Evolutionary conservation across 805 yeast genomes (phyloP).

Genomic region (Candida piceae): DNA sequence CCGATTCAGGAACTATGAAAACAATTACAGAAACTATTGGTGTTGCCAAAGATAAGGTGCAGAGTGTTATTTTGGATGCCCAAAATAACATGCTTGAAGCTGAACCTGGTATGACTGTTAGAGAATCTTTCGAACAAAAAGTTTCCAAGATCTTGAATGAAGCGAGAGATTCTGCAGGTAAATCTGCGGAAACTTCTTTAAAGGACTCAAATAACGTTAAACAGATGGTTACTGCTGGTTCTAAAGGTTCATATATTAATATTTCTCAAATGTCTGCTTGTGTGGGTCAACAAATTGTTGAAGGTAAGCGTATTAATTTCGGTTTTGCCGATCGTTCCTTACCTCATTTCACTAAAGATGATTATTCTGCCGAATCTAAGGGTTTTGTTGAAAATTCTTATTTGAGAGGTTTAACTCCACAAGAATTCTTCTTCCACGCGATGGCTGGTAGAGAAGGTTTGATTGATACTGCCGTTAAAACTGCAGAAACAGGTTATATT

Average conservation of each 20-base stretch:
- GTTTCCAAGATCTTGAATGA: conserved; percentile 93
- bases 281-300: conserved; percentile 99
- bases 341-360: conserved; percentile 98
- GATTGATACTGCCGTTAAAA: conserved; percentile 98
- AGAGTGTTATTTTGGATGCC: conserved; percentile 87
- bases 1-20: conserved; percentile 94
- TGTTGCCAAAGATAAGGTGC: conserved; percentile 90
- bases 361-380: conserved; percentile 96
- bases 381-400: conserved; percentile 98
- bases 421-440: conserved; percentile 98
- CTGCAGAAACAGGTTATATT: conserved; percentile 98
- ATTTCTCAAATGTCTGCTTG: conserved; percentile 99
- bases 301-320: conserved; percentile 98
- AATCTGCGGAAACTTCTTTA: conserved; percentile 94
- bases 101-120: conserved; percentile 98
- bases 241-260: conserved; percentile 97
- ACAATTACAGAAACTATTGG: conserved; percentile 89
- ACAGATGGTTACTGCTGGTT: conserved; percentile 99
- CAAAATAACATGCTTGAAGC: conserved; percentile 85
- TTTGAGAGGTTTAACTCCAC: conserved; percentile 95
- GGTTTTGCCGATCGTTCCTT: conserved; percentile 95
- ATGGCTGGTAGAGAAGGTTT: conserved; percentile 99
- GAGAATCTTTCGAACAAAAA: conserved; percentile 97
- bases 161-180: conserved; percentile 99
- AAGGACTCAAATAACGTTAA: conserved; percentile 93